Conservation (phyloP, 257 asterid species). For the Scutellaria galericulata region DNA sequence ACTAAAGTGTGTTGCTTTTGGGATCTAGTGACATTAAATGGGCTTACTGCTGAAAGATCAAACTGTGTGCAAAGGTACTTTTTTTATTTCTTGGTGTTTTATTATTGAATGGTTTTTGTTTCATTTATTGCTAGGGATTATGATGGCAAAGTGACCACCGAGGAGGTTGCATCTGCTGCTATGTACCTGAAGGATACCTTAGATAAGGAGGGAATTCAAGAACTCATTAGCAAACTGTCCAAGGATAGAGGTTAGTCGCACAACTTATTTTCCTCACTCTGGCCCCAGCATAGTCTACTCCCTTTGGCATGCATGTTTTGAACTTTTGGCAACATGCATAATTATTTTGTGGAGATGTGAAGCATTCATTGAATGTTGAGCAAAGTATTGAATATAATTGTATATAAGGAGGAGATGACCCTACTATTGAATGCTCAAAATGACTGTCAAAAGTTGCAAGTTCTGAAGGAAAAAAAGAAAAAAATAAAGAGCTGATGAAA, state of each 20-base stretch:
- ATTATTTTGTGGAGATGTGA: background rate
- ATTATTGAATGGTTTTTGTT: constrained; percentile 13
- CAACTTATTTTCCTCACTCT: constrained; percentile 25
- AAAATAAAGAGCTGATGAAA: background rate
- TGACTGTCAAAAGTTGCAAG: background rate
- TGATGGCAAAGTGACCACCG: constrained; percentile 97
- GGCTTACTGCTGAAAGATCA: constrained; percentile 24
- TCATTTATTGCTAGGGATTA: constrained; percentile 62
- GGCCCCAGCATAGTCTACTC: constrained; percentile 6
- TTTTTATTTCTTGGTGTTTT: constrained; percentile 3
- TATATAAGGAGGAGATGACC: background rate
- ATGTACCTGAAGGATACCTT: constrained; percentile 89
- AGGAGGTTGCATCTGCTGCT: constrained; percentile 98
- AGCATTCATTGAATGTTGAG: background rate
- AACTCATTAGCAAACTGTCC: constrained; percentile 80
- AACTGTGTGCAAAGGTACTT: constrained; percentile 8
- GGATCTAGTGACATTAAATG: background rate
- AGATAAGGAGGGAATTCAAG: constrained; percentile 90
- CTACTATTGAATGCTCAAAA: constrained; percentile 15
- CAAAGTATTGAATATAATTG: constrained; percentile 13
- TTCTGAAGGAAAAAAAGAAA: background rate
- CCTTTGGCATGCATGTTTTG: constrained; percentile 3
- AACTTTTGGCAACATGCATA: constrained; percentile 20
- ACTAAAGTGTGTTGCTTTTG: constrained; percentile 9
- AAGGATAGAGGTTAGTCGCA: constrained; percentile 82